Base-by-base conservation (phyloP, 768 basidiomycete species). In the Piloderma croceum region DNA sequence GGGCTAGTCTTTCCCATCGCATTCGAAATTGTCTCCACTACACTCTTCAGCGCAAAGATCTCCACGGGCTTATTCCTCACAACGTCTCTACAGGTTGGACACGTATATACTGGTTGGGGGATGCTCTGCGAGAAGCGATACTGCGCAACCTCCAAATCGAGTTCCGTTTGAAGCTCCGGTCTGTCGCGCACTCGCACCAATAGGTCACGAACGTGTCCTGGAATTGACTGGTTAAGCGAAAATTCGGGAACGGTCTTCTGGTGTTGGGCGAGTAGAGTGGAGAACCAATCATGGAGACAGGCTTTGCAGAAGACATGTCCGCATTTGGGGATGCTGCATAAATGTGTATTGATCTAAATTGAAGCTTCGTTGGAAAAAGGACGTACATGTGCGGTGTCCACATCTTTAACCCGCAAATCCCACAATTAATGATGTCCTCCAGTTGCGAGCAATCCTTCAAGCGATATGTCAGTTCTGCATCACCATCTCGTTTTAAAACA, bases 261-360 rank as follows among this genome's bases (percentile, higher is more conserved):
- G 45, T 82, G 76, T 45, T 73, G 70, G 0, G 60, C 63, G 36
- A 76, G 70, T 1, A 61, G 69, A 3, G 73, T 72, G 37, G 46
- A 59, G 46, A 76, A 73, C 70, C 70, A 71, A 49, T 78, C 74
- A 34, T 68, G 64, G 6, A 87, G 64, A 48, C 83, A 87, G 5
- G 55, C 55, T 45, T 73, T 62, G 52, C 83, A 88, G 52, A 80
- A 85, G 0, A 76, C 73, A 57, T 88, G 84, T 3, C 84, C 84
- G 40, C 84, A 88, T 29, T 69, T 70, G 5, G 73, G 59, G 17
- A 87, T 65, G 5, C 83, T 86, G 49, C 7, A 24, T 49, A 24
- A 15, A 9, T 2, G 41, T 24, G n/a, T n/a, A n/a, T n/a, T n/a
- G n/a, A n/a, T n/a, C n/a, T n/a, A n/a, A n/a, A n/a, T n/a, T n/a